Evolutionary conservation across 2,329 filamentous ascomycete species (phyloP).

Genomic region (Biscogniauxia mediterranea): DNA sequence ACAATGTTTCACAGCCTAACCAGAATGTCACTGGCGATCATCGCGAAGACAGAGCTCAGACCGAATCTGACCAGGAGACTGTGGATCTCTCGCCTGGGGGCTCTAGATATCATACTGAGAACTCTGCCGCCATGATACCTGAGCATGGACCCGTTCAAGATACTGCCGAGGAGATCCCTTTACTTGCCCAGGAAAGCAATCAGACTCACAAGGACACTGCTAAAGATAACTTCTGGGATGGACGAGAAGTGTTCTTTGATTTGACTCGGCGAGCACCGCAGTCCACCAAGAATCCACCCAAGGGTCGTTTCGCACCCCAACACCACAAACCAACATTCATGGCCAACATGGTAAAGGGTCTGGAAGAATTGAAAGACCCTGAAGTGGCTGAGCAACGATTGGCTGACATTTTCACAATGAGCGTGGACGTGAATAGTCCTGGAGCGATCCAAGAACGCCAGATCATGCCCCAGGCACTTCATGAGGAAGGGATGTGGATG

Average conservation of each 20-base stretch:
- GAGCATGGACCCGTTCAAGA: too few species aligned
- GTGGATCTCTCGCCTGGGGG: background rate
- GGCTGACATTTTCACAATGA: background rate
- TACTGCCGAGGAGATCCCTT: too few species aligned
- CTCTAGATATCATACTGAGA: background rate
- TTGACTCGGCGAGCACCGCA: background rate
- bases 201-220: too few species aligned
- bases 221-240: background rate
- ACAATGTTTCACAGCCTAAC: background rate
- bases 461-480: background rate
- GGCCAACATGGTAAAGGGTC: background rate
- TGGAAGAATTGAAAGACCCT: background rate
- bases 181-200: too few species aligned
- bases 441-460: background rate
- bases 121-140: too few species aligned
- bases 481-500: background rate
- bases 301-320: background rate
- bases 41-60: background rate
- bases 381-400: background rate
- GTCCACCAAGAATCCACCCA: background rate
- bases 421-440: background rate
- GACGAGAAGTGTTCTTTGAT: background rate
- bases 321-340: background rate
- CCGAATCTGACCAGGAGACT: background rate
- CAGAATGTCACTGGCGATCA: background rate